Evolutionary conservation across 345 rosid genomes (phyloP).

Genomic region (Brassica rapa): DNA sequence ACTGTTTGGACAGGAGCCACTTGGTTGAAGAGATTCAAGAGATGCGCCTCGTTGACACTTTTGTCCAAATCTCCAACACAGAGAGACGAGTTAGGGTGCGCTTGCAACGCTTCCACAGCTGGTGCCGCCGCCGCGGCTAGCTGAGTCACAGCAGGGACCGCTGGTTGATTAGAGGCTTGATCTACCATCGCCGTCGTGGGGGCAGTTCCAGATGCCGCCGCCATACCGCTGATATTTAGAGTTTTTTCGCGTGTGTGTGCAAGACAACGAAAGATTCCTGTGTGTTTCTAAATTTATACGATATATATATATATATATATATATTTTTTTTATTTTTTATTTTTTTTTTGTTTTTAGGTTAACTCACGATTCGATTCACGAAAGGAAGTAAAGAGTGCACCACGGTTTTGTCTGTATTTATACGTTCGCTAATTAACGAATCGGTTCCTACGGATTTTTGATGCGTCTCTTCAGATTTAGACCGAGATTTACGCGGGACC

Average conservation of each 20-base stretch:
- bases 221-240: constrained; percentile 33
- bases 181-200: constrained; percentile 27
- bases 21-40: constrained; percentile 57
- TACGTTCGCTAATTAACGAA: constrained; percentile 21
- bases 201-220: constrained; percentile 41
- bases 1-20: constrained; percentile 51
- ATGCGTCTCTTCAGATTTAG: constrained; percentile 39
- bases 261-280: background rate
- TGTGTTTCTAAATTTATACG: background rate
- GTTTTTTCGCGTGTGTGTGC: background rate
- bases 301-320: background rate
- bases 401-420: constrained; percentile 8
- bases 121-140: constrained; percentile 1
- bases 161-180: constrained; percentile 21
- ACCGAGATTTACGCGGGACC: constrained; percentile 9
- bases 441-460: constrained; percentile 28
- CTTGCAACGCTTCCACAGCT: constrained; percentile 2
- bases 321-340: background rate
- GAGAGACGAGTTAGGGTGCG: constrained; percentile 48
- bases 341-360: constrained; percentile 24
- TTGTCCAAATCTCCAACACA: constrained; percentile 71
- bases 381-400: constrained; percentile 18
- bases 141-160: constrained; percentile 10
- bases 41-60: constrained; percentile 52
- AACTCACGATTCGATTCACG: background rate